Evolutionary conservation across 176 grass and related monocot species (phyloP).

Genomic region (Eleusine coracana): DNA sequence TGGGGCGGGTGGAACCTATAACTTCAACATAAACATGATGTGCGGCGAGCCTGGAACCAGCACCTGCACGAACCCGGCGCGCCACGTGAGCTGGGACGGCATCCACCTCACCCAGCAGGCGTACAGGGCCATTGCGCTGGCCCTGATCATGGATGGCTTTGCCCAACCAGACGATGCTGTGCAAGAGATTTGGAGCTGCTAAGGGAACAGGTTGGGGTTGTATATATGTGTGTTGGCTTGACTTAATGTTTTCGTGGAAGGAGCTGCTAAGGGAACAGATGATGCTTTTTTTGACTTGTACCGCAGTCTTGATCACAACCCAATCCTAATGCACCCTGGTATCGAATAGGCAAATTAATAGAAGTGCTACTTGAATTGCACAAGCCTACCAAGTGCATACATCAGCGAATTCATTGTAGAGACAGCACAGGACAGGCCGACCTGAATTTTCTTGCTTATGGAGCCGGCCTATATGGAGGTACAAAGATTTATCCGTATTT

Average conservation of each 20-base stretch:
- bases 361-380: too few species aligned
- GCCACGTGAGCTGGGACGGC: conserved; percentile 81
- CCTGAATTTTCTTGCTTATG: too few species aligned
- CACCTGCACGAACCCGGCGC: conserved; percentile 46
- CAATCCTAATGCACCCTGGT: too few species aligned
- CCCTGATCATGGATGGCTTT: conserved; percentile 74
- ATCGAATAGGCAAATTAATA: too few species aligned
- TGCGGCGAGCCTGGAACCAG: conserved; percentile 56
- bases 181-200: conserved; percentile 76
- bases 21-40: conserved; percentile 66
- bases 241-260: neutral
- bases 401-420: too few species aligned
- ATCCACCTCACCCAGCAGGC: conserved; percentile 91
- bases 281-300: too few species aligned
- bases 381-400: too few species aligned
- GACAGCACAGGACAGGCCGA: too few species aligned
- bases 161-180: conserved; percentile 61
- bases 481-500: too few species aligned
- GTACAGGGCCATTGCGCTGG: conserved; percentile 66
- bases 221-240: neutral
- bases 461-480: too few species aligned
- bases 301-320: too few species aligned
- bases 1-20: conserved; percentile 57
- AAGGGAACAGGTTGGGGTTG: neutral
- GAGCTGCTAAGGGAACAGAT: too few species aligned